phyloP scores from a whole-genome alignment of 2,329 filamentous ascomycete species.

The Neofusicoccum sp. region DNA sequence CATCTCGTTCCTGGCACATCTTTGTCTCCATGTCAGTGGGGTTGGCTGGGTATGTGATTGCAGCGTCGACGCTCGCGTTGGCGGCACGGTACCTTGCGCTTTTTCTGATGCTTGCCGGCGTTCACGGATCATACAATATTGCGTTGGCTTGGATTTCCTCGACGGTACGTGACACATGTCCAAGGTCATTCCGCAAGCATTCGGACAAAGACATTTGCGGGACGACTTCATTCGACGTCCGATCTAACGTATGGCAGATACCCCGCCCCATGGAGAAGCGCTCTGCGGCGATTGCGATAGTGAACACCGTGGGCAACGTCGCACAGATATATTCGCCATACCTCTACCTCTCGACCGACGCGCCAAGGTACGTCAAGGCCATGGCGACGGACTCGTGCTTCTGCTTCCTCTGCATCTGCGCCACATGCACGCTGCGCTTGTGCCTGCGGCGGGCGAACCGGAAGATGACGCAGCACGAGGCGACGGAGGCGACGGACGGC shows the following conservation, averaged over 20 bases:
- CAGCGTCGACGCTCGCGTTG: not conserved
- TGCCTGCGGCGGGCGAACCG: constrained; percentile 8
- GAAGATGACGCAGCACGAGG: constrained; percentile 1
- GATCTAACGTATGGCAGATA: not conserved
- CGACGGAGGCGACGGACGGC: not conserved
- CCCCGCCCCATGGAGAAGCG: not conserved
- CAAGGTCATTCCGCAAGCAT: too few species aligned
- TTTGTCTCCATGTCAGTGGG: not conserved
- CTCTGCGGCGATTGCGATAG: constrained; percentile 2
- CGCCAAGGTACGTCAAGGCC: not conserved
- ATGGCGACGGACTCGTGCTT: not conserved
- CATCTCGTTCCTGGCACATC: not conserved
- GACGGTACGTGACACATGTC: not conserved
- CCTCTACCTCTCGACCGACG: not conserved
- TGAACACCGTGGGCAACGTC: not conserved
- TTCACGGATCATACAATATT: not conserved
- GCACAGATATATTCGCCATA: not conserved
- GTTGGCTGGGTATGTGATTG: not conserved
- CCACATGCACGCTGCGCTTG: not conserved
- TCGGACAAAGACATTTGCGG: too few species aligned
- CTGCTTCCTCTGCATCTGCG: not conserved
- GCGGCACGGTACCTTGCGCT: not conserved
- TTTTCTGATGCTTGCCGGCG: not conserved
- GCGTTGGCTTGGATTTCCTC: not conserved
- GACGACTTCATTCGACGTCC: not conserved